phyloP scores from a whole-genome alignment of 2,329 filamentous ascomycete species.

The Arthrinium puccinioides region DNA sequence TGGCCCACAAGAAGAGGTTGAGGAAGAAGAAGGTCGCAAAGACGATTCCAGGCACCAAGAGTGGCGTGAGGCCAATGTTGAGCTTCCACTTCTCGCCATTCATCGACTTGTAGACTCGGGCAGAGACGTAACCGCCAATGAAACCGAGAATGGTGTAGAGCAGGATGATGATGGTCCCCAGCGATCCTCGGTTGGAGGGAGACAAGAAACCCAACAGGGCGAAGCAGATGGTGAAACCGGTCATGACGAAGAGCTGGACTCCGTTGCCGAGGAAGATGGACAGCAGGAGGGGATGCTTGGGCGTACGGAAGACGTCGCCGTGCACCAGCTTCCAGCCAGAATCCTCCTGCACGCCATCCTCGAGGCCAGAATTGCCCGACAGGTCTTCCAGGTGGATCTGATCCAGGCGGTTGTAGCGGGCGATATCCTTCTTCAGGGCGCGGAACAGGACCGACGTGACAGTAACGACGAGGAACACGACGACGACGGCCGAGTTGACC shows the following conservation, averaged over 20 bases:
- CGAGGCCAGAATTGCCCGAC: conserved; percentile 67
- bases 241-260: conserved; percentile 96
- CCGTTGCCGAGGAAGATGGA: conserved; percentile 89
- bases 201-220: conserved; percentile 92
- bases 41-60: conserved; percentile 78
- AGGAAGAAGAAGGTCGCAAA: conserved; percentile 88
- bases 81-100: conserved; percentile 90
- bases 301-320: conserved; percentile 91
- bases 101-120: conserved; percentile 90
- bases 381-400: conserved; percentile 86
- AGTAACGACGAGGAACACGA: conserved; percentile 83
- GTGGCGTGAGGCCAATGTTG: conserved; percentile 81
- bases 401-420: conserved; percentile 90
- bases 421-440: conserved; percentile 89
- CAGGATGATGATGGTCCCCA: conserved; percentile 88
- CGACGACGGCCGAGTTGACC: conserved; percentile 91
- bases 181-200: conserved; percentile 87
- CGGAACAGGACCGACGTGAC: conserved; percentile 88
- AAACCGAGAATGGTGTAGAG: conserved; percentile 91
- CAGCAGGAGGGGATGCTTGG: conserved; percentile 73
- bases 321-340: conserved; percentile 98
- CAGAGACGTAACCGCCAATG: conserved; percentile 83
- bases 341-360: conserved; percentile 94
- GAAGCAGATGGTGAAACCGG: conserved; percentile 86
- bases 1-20: conserved; percentile 93